Evolutionary conservation across 2,329 filamentous ascomycete genomes (phyloP).

Genomic region (Stachybotrys chlorohalonatus): DNA sequence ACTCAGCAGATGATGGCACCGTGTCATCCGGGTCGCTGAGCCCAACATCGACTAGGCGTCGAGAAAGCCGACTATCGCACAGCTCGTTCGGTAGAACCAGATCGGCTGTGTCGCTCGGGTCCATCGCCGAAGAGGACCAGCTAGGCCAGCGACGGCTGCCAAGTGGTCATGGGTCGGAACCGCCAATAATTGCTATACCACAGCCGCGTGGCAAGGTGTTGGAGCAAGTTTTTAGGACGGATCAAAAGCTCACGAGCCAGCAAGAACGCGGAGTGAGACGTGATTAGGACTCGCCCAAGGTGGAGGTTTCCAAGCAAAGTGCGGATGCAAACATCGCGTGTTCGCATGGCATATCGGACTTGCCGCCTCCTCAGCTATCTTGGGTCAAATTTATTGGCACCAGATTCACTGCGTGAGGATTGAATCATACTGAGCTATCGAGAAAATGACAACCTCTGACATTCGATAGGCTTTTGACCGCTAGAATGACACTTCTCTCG

Average conservation of each 20-base stretch:
- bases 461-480: neutral
- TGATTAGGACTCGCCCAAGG: neutral
- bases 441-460: neutral
- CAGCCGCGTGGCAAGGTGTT: neutral
- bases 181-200: neutral
- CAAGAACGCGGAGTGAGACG: neutral
- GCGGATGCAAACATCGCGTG: neutral
- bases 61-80: slow-evolving; percentile 21
- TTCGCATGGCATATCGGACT: neutral
- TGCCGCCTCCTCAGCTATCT: neutral
- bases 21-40: slow-evolving; percentile 25
- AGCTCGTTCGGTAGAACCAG: slow-evolving; percentile 24
- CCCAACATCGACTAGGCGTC: slow-evolving; percentile 19
- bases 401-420: neutral
- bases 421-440: neutral
- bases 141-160: neutral
- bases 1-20: slow-evolving; percentile 25
- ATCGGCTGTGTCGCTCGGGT: slow-evolving; percentile 31
- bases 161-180: neutral
- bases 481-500: neutral
- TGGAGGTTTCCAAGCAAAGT: neutral
- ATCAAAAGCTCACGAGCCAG: neutral
- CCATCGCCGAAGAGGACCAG: slow-evolving; percentile 32
- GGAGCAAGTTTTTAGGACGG: neutral
- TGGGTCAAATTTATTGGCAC: neutral